phyloP scores from a whole-genome alignment of 1,284 basidiomycete species.

The Puccinia horiana region DNA sequence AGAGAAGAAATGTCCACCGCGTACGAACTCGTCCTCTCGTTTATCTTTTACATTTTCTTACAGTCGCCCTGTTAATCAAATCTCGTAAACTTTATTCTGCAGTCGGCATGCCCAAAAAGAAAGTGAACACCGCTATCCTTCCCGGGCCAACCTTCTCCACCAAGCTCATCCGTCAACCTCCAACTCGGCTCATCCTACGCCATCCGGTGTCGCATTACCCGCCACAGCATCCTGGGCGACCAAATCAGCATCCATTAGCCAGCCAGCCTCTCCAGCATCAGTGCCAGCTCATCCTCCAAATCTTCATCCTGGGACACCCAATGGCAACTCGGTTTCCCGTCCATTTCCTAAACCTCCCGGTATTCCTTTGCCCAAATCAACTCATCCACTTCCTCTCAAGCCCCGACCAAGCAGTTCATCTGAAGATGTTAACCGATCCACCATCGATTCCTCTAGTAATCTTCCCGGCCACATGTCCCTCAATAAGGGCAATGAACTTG shows the following conservation, averaged over 20 bases:
- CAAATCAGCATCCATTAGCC: conserved; percentile 33
- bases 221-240: conserved; percentile 47
- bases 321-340: background rate
- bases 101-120: conserved; percentile 49
- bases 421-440: background rate
- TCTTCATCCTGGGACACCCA: background rate
- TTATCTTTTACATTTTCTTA: background rate
- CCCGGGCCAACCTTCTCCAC: conserved; percentile 15
- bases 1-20: conserved; percentile 49
- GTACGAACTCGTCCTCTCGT: conserved; percentile 23
- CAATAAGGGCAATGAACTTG: background rate
- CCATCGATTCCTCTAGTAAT: background rate
- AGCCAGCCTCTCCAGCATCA: conserved; percentile 43
- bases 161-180: conserved; percentile 26
- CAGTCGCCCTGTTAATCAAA: background rate
- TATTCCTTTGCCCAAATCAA: background rate
- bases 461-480: background rate
- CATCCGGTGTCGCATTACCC: conserved; percentile 41
- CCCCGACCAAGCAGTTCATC: conserved; percentile 29
- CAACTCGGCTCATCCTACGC: conserved; percentile 19
- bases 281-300: background rate
- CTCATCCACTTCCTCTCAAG: conserved; percentile 41
- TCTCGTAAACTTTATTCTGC: background rate
- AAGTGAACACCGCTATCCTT: conserved; percentile 33
- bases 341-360: conserved; percentile 4